Conservation (phyloP, 805 yeast species). For the Spathaspora hagerdaliae region DNA sequence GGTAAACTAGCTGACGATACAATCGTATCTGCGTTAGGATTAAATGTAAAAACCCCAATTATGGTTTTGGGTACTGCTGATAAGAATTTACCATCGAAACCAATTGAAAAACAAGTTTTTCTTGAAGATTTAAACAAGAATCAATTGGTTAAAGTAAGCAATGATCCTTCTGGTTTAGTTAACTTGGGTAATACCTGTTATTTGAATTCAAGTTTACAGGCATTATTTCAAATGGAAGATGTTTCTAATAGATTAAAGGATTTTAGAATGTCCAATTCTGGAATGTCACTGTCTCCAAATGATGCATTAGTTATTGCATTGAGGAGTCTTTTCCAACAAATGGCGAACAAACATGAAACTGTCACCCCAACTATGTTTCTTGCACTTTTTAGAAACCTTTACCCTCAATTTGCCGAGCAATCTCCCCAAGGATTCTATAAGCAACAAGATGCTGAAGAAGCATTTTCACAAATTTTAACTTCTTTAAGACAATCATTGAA, state of each 20-base stretch:
- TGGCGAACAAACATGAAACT: constrained; percentile 41
- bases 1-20: constrained; percentile 79
- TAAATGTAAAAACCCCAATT: constrained; percentile 63
- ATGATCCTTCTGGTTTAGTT: constrained; percentile 60
- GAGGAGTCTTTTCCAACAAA: constrained; percentile 42
- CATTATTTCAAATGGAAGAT: constrained; percentile 45
- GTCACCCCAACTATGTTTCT: constrained; percentile 70
- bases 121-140: constrained; percentile 62
- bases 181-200: constrained; percentile 79
- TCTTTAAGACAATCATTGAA: constrained; percentile 46
- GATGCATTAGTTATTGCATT: constrained; percentile 26
- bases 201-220: constrained; percentile 66
- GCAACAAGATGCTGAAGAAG: constrained; percentile 99
- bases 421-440: constrained; percentile 66
- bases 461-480: constrained; percentile 73
- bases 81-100: constrained; percentile 48
- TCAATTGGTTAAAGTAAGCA: constrained; percentile 33
- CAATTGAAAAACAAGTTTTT: constrained; percentile 53
- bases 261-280: constrained; percentile 9
- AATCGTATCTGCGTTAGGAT: constrained; percentile 45
- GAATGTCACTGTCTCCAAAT: constrained; percentile 10
- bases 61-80: constrained; percentile 95
- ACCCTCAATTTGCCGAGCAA: constrained; percentile 88
- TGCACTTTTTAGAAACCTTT: constrained; percentile 56
- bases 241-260: constrained; percentile 27